Base-by-base conservation (phyloP, 2,329 filamentous ascomycete genomes). In the Pseudopithomyces chartarum region DNA sequence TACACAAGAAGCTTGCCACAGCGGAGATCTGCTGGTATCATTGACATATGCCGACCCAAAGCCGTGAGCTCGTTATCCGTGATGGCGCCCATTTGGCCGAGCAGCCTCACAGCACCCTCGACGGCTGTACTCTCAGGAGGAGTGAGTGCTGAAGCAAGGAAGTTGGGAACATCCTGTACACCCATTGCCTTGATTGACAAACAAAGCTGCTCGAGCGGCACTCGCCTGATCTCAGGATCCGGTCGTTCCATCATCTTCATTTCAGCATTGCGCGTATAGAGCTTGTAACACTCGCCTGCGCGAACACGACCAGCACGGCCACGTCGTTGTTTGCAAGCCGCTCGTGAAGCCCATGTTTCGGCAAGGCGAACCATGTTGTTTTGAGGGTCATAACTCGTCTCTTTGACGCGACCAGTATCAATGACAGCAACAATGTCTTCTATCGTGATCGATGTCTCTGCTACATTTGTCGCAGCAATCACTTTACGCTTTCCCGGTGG, bases 361-460 rank as follows among this genome's bases (percentile, higher is more conserved):
- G 94, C 90, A 1, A 99, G 85, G 68, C 91, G 92, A 42, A 96
- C 90, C 88, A 98, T 97, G 71, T 97, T 97, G 73, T 90, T 96
- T 60, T 89, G 85, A 0, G 92, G 87, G 73, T 98, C 95, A 67
- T 93, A 98, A 71, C 91, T 94, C 0, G 93, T 99, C 76, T 99
- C 94, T 72, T 99, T 99, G 57, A 99, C 95, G 52, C 92, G 88
- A 26, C 95, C 95, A 11, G 90, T 95, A 73, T 99, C 95, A 61
- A 99, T 94, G 44, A 99, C 95, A 2, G 91, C 94, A 2, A 98
- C 90, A 52, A 99, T 91, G 71, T 99, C 95, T 71, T 97, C 93
- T 58, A 99, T 99, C 0, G 95, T 99, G 73, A 99, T 98, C 2
- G 95, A 98, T 0, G 95, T 99, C 75, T 99, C 95, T 1, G 95